Evolutionary conservation across 345 rosid genomes (phyloP).

Genomic region (Syzygium aqueum): DNA sequence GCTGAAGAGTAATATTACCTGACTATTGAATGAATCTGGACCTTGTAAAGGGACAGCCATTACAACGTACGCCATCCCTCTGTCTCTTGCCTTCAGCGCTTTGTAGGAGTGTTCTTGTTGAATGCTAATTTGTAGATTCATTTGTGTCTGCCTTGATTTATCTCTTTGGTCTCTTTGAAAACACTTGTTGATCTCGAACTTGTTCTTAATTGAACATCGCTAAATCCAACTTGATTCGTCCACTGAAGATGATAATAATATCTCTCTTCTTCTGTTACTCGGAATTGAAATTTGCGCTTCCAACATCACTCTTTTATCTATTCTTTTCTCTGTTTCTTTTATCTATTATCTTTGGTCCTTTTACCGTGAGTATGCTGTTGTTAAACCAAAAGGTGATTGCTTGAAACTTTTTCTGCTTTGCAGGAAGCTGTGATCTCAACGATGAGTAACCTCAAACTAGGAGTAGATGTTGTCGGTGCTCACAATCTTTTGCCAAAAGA

Average conservation of each 20-base stretch:
- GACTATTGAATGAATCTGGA: not conserved
- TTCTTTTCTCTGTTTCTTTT: not conserved
- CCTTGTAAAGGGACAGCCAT: not conserved
- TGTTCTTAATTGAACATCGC: not conserved
- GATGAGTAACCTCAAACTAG: constrained; percentile 82
- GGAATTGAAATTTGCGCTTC: not conserved
- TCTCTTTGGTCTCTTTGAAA: not conserved
- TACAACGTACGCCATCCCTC: not conserved
- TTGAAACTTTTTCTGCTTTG: constrained; percentile 7
- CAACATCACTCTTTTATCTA: not conserved
- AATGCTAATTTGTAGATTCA: not conserved
- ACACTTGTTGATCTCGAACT: not conserved
- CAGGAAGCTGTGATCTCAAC: constrained; percentile 16
- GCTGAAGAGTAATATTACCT: not conserved
- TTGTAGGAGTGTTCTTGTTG: not conserved
- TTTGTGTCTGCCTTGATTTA: not conserved
- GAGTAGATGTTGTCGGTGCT: constrained; percentile 79
- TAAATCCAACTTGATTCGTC: not conserved
- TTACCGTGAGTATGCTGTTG: not conserved
- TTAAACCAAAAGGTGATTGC: not conserved
- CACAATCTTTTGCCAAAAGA: constrained; percentile 94
- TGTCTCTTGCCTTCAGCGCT: not conserved
- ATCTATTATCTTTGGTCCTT: not conserved
- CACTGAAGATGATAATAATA: not conserved
- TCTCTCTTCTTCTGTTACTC: not conserved